Conservation (phyloP, 345 rosid genomes). For the Anacardium occidentale region DNA sequence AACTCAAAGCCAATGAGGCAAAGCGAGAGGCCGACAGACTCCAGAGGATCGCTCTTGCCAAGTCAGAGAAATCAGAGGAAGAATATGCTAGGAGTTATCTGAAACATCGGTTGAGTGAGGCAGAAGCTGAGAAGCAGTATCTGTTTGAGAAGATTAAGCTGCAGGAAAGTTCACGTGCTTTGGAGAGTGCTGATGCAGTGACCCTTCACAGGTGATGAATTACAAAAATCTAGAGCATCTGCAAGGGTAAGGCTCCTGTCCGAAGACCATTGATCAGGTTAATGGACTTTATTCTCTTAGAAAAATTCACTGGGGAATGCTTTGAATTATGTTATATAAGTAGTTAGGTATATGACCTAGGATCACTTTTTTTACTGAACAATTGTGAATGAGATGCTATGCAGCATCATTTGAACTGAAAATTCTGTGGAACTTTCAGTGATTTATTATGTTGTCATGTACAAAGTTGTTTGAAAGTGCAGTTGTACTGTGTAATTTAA, state of each 20-base stretch:
- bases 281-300: constrained; percentile 55
- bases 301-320: constrained; percentile 42
- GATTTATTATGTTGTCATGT: constrained; percentile 1
- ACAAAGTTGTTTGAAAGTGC: background rate
- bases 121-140: constrained; percentile 97
- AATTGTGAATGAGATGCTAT: constrained; percentile 26
- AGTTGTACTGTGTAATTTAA: background rate
- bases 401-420: constrained; percentile 18
- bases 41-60: constrained; percentile 86
- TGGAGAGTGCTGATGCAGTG: constrained; percentile 57
- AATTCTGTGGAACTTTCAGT: background rate
- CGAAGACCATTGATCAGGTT: constrained; percentile 52
- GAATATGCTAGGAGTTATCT: constrained; percentile 88
- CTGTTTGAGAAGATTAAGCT: constrained; percentile 86
- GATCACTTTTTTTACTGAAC: constrained; percentile 11
- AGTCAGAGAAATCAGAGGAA: constrained; percentile 87
- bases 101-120: constrained; percentile 86
- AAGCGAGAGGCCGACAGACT: constrained; percentile 86
- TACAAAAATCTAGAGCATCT: constrained; percentile 65
- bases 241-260: constrained; percentile 46
- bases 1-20: constrained; percentile 90
- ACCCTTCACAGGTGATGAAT: constrained; percentile 67
- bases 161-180: constrained; percentile 72
- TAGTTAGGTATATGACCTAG: constrained; percentile 18
- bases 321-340: background rate